These are phyloP conservation scores for Plenodomus lindquistii DNA, from an alignment of 2,329 filamentous ascomycete genomes.

Conservation along the genomic window DNA sequence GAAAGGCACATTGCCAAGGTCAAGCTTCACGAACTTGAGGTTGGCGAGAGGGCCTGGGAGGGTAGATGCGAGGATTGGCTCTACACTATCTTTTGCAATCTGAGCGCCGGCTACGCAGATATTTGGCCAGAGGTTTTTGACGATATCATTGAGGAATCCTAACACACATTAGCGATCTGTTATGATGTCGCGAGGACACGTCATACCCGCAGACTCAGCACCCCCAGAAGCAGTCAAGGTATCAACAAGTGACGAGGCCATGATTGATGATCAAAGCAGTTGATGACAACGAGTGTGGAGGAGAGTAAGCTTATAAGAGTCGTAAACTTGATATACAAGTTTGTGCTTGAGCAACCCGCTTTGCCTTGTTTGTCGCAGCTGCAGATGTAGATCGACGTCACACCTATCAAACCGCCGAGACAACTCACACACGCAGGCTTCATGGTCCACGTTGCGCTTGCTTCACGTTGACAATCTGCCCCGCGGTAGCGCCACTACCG, in stretches of 20 bases:
- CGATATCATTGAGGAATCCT: slow-evolving; percentile 55
- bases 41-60: slow-evolving; percentile 51
- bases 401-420: not conserved
- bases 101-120: slow-evolving; percentile 50
- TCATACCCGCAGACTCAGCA: slow-evolving; percentile 45
- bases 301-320: not conserved
- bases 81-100: slow-evolving; percentile 54
- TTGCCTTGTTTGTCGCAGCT: not conserved
- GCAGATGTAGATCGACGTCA: not conserved
- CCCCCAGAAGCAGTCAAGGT: slow-evolving; percentile 48
- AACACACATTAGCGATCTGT: not conserved
- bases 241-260: slow-evolving; percentile 35
- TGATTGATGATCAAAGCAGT: not conserved
- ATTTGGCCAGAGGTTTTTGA: slow-evolving; percentile 55
- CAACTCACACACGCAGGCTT: not conserved
- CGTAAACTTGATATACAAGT: not conserved
- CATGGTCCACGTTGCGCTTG: not conserved
- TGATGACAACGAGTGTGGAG: not conserved
- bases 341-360: not conserved
- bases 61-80: slow-evolving; percentile 54
- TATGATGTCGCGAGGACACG: not conserved
- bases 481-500: not conserved
- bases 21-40: slow-evolving; percentile 52
- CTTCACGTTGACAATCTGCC: not conserved
- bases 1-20: slow-evolving; percentile 51